Percentiles rank a stretch among this genome's conserved stretches.
phyloP scores from a whole-genome alignment of 2,329 filamentous ascomycete genomes.

The Akanthomyces dipterigenus region DNA sequence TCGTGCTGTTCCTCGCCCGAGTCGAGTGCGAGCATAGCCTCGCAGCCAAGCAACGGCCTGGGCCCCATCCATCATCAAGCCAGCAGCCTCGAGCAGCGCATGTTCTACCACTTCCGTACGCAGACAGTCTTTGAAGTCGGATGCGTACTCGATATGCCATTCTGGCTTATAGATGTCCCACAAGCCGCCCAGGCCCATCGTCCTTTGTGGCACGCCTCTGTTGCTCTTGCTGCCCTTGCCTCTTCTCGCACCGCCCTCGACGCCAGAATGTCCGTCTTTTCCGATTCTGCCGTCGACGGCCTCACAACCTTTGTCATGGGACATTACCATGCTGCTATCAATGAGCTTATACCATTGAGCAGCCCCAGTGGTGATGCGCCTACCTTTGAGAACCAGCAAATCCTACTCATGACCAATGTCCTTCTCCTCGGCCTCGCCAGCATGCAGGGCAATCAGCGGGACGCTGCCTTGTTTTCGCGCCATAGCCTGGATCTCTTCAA shows the following conservation, averaged over 20 bases:
- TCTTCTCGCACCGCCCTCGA: background rate
- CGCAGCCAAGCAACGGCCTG: background rate
- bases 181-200: constrained; percentile 2
- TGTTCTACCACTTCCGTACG: constrained; percentile 3
- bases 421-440: background rate
- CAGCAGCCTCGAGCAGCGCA: background rate
- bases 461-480: background rate
- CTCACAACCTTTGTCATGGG: background rate
- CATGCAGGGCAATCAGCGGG: constrained; percentile 1
- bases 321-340: background rate
- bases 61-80: background rate
- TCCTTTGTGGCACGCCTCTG: background rate
- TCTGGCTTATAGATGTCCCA: constrained; percentile 1
- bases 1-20: background rate
- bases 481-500: background rate
- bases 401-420: constrained; percentile 4
- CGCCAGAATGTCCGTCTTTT: background rate
- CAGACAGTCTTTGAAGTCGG: background rate
- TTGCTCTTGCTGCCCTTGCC: background rate
- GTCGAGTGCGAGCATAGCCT: background rate
- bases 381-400: background rate
- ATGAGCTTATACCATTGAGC: background rate
- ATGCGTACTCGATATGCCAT: background rate
- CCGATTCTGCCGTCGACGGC: background rate
- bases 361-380: background rate